Conservation (phyloP, 2,329 filamentous ascomycete genomes). For the Penicillium sp. region DNA sequence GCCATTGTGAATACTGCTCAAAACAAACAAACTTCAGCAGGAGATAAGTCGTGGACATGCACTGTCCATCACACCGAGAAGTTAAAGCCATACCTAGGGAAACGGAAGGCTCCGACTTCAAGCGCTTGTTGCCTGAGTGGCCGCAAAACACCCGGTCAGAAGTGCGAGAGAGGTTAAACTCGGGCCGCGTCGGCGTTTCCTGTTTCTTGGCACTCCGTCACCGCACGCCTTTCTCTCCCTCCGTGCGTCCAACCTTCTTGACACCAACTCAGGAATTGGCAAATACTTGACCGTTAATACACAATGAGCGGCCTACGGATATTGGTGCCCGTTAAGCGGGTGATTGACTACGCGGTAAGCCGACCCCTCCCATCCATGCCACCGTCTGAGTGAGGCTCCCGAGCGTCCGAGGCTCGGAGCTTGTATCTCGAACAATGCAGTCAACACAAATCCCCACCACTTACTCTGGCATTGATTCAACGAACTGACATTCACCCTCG, state of each 20-base stretch:
- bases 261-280: conserved; percentile 15
- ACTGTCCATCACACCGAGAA: too few species aligned
- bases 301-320: conserved; percentile 60
- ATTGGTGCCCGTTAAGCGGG: conserved; percentile 76
- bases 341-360: conserved; percentile 80
- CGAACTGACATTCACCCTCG: neutral
- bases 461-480: neutral
- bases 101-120: neutral
- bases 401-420: conserved; percentile 11
- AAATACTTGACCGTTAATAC: conserved; percentile 10
- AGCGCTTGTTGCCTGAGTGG: conserved; percentile 1
- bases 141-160: conserved; percentile 5
- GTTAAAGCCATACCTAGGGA: too few species aligned
- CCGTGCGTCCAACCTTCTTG: conserved; percentile 11
- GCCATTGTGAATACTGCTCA: too few species aligned
- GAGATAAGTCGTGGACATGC: too few species aligned
- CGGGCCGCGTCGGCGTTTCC: conserved; percentile 35
- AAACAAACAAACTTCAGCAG: neutral
- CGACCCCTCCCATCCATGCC: neutral
- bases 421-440: neutral
- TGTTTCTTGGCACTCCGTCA: conserved; percentile 33
- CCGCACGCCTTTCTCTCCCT: conserved; percentile 20
- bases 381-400: conserved; percentile 3
- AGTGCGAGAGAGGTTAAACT: conserved; percentile 24
- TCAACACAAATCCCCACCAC: neutral